These are phyloP conservation scores for Fusarium domesticum DNA, from an alignment of 2,329 filamentous ascomycete species.

Conservation along the genomic window DNA sequence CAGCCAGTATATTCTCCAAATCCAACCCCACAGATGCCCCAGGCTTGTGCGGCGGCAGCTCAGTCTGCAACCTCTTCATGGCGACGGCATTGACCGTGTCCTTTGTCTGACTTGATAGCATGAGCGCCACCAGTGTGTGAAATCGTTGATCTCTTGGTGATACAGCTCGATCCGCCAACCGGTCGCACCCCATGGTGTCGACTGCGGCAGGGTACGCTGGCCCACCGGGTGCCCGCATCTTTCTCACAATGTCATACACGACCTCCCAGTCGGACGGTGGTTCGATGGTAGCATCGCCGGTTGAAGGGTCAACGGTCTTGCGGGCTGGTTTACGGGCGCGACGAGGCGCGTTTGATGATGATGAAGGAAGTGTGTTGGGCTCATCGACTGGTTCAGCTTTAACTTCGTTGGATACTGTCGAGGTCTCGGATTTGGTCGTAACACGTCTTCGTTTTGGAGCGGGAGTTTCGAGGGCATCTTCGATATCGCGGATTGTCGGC, in stretches of 20 bases:
- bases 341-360: slow-evolving; percentile 27
- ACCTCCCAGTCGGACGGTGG: slow-evolving; percentile 80
- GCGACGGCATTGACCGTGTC: slow-evolving; percentile 85
- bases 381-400: slow-evolving; percentile 42
- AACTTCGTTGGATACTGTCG: slow-evolving; percentile 23
- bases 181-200: slow-evolving; percentile 95
- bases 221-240: slow-evolving; percentile 64
- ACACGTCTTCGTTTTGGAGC: slow-evolving; percentile 33
- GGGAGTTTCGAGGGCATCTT: slow-evolving; percentile 47
- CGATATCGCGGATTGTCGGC: slow-evolving; percentile 46
- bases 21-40: slow-evolving; percentile 57
- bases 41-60: slow-evolving; percentile 55
- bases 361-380: slow-evolving; percentile 23
- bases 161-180: slow-evolving; percentile 56
- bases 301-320: slow-evolving; percentile 39
- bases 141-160: slow-evolving; percentile 63
- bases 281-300: slow-evolving; percentile 39
- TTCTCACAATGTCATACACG: slow-evolving; percentile 72
- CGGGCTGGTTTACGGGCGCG: slow-evolving; percentile 48
- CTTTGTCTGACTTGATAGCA: slow-evolving; percentile 91
- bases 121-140: slow-evolving; percentile 81
- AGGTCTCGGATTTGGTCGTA: slow-evolving; percentile 10
- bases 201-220: slow-evolving; percentile 73
- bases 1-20: slow-evolving; percentile 72
- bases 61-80: slow-evolving; percentile 74